These are phyloP conservation scores for Alternaria postmessia DNA, from an alignment of 2,329 filamentous ascomycete genomes.

Conservation along the genomic window DNA sequence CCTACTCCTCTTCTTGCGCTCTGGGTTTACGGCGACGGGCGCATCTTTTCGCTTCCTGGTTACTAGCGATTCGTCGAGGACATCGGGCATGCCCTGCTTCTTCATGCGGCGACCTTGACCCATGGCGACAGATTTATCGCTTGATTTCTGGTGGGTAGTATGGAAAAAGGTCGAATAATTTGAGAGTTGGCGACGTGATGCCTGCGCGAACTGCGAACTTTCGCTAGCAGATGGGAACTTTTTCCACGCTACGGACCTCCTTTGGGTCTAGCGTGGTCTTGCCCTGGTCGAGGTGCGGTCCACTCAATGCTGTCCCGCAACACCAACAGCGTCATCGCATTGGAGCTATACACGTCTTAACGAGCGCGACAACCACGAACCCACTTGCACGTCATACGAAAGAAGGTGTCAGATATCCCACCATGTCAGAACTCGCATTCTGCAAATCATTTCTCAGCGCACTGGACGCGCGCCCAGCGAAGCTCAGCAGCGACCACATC, in stretches of 20 bases:
- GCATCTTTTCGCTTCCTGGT: constrained; percentile 88
- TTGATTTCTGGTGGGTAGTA: background rate
- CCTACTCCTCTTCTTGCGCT: constrained; percentile 67
- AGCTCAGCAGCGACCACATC: constrained; percentile 88
- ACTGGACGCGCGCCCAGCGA: constrained; percentile 79
- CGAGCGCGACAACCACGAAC: constrained; percentile 1
- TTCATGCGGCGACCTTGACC: constrained; percentile 91
- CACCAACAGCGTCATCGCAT: constrained; percentile 43
- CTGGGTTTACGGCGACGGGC: constrained; percentile 58
- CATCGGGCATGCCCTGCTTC: constrained; percentile 88
- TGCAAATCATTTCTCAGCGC: constrained; percentile 82
- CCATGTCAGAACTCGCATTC: constrained; percentile 75
- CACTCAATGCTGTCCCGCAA: constrained; percentile 26
- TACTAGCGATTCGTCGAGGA: constrained; percentile 77
- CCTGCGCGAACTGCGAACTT: constrained; percentile 30
- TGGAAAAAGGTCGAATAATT: constrained; percentile 6
- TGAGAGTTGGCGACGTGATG: constrained; percentile 12
- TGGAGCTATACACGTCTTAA: constrained; percentile 6
- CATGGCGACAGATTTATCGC: constrained; percentile 61
- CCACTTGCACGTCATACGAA: background rate
- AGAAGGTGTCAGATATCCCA: constrained; percentile 6
- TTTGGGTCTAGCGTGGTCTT: constrained; percentile 10
- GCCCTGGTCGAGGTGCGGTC: constrained; percentile 9
- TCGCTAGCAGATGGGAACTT: constrained; percentile 23
- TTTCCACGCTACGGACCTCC: constrained; percentile 23